phyloP scores from a whole-genome alignment of 257 asterid species.

The Misopates orontium region DNA sequence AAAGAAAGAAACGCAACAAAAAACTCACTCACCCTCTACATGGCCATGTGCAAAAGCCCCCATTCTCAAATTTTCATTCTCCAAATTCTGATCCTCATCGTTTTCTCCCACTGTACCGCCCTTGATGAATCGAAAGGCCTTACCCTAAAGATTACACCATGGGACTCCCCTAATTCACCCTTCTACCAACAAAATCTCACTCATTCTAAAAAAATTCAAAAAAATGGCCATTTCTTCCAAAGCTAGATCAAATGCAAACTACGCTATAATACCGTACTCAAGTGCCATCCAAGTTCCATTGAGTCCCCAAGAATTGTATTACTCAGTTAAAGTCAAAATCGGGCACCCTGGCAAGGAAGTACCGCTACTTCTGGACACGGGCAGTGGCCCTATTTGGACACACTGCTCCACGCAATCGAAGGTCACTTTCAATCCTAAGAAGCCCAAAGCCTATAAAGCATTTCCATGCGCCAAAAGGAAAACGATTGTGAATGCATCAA shows the following conservation, averaged over 20 bases:
- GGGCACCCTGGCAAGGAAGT: slow-evolving; percentile 22
- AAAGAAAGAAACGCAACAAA: neutral
- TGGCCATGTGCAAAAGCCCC: slow-evolving; percentile 15
- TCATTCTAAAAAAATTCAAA: slow-evolving; percentile 20
- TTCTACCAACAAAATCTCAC: slow-evolving; percentile 29
- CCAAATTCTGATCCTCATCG: neutral
- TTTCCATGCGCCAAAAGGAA: slow-evolving; percentile 6
- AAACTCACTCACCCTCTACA: slow-evolving; percentile 3
- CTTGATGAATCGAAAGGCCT: slow-evolving; percentile 14
- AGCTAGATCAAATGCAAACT: slow-evolving; percentile 8
- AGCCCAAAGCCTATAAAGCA: slow-evolving; percentile 15
- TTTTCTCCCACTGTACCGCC: neutral
- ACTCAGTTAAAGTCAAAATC: slow-evolving; percentile 20
- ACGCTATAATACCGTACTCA: neutral
- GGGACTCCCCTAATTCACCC: slow-evolving; percentile 36
- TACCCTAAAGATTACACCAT: slow-evolving; percentile 26
- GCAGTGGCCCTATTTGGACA: slow-evolving; percentile 29
- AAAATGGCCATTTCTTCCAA: slow-evolving; percentile 28
- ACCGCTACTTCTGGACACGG: slow-evolving; percentile 26
- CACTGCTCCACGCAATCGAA: slow-evolving; percentile 3
- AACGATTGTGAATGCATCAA: slow-evolving; percentile 13
- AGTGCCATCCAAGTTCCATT: slow-evolving; percentile 14
- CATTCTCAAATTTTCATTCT: neutral
- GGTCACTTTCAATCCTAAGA: neutral
- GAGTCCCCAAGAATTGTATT: neutral